These are phyloP conservation scores for Mycena leptocephala DNA, from an alignment of 768 basidiomycete genomes.

Conservation along the genomic window DNA sequence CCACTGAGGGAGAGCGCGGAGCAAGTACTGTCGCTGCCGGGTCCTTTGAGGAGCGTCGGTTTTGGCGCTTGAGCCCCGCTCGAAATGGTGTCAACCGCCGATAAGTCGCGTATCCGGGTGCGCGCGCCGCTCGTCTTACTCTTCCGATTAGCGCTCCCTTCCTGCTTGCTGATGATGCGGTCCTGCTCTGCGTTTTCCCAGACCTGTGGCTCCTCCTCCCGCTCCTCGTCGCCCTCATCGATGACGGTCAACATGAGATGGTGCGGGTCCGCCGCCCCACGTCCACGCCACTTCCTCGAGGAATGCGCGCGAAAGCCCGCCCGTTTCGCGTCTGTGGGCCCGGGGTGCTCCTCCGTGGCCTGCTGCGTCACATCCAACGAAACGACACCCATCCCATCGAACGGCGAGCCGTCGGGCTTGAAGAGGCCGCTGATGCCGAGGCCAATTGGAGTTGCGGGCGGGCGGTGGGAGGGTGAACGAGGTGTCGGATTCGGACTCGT, in stretches of 20 bases:
- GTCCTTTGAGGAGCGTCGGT: neutral
- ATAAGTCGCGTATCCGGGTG: conserved; percentile 24
- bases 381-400: conserved; percentile 35
- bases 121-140: neutral
- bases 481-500: neutral
- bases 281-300: conserved; percentile 33
- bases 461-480: conserved; percentile 13
- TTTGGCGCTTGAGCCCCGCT: conserved; percentile 34
- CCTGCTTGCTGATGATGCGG: neutral
- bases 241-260: conserved; percentile 27
- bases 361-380: conserved; percentile 21
- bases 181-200: neutral
- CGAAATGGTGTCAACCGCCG: conserved; percentile 26
- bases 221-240: conserved; percentile 3
- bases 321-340: neutral
- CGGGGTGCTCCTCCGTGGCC: neutral
- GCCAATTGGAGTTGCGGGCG: neutral
- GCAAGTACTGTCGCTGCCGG: neutral
- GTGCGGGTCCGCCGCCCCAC: conserved; percentile 25
- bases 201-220: neutral
- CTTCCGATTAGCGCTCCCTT: neutral
- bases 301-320: conserved; percentile 29
- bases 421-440: conserved; percentile 29
- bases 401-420: conserved; percentile 30
- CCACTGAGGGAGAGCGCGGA: neutral